Evolutionary conservation across 2,329 filamentous ascomycete genomes (phyloP).

Genomic region (Golovinomyces cichoracearum): DNA sequence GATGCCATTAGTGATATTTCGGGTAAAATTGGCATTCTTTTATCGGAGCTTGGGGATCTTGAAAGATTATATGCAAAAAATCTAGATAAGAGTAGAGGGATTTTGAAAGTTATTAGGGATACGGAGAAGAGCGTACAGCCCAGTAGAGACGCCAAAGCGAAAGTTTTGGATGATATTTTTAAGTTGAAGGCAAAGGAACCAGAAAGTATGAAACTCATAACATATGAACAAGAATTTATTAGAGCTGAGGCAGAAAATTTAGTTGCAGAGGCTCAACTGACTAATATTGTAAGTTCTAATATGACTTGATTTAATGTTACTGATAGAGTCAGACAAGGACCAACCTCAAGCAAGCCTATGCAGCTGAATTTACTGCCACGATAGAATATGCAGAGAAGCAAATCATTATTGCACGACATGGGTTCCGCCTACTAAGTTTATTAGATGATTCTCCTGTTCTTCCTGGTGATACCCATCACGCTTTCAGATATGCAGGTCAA

Average conservation of each 20-base stretch:
- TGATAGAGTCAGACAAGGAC: constrained; percentile 44
- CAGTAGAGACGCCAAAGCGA: constrained; percentile 59
- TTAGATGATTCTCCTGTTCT: constrained; percentile 77
- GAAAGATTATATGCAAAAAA: constrained; percentile 71
- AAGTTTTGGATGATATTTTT: constrained; percentile 79
- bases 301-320: background rate
- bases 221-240: constrained; percentile 86
- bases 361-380: constrained; percentile 62
- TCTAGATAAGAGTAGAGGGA: constrained; percentile 56
- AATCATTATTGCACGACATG: constrained; percentile 75
- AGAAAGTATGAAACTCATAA: constrained; percentile 51
- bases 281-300: constrained; percentile 50
- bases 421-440: constrained; percentile 55
- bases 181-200: constrained; percentile 83
- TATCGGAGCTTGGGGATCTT: constrained; percentile 81
- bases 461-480: constrained; percentile 50
- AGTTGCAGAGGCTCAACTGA: constrained; percentile 87
- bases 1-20: constrained; percentile 70
- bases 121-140: constrained; percentile 91
- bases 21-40: constrained; percentile 81
- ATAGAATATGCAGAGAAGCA: constrained; percentile 97
- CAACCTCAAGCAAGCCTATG: constrained; percentile 88
- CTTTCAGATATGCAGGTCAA: constrained; percentile 38
- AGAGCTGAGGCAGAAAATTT: constrained; percentile 85
- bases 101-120: constrained; percentile 81